Evolutionary conservation across 805 yeast species (phyloP).

Genomic region (Monosporozyma servazzii): DNA sequence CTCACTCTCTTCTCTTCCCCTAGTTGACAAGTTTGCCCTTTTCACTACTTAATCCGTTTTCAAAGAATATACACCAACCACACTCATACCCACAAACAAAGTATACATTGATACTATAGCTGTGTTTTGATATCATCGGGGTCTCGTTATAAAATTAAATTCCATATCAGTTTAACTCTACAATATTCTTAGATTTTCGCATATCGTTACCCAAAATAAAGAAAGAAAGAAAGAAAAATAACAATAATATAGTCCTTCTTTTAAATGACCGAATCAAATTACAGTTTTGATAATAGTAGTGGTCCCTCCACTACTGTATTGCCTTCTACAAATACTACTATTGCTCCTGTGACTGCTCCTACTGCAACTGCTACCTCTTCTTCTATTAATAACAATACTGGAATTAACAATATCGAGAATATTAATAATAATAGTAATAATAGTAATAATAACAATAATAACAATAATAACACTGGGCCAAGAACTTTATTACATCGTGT

Average conservation of each 20-base stretch:
- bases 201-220: no score
- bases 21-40: neutral
- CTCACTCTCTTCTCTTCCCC: neutral
- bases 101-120: neutral
- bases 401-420: neutral
- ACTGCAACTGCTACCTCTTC: no score
- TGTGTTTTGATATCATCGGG: no score
- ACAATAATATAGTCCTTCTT: no score
- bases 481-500: conserved; percentile 1
- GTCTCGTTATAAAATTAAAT: no score
- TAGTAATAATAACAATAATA: neutral
- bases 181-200: no score
- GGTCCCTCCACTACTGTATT: no score
- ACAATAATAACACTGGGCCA: neutral
- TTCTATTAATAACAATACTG: neutral
- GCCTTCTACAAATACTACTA: no score
- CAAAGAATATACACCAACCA: neutral
- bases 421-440: neutral
- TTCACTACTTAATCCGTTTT: neutral
- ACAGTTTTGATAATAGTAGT: neutral
- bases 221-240: no score
- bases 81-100: no score
- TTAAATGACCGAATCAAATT: neutral
- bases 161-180: no score
- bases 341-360: no score